Base-by-base conservation (phyloP, 495 filamentous ascomycete genomes). In the Tuber borchii region DNA sequence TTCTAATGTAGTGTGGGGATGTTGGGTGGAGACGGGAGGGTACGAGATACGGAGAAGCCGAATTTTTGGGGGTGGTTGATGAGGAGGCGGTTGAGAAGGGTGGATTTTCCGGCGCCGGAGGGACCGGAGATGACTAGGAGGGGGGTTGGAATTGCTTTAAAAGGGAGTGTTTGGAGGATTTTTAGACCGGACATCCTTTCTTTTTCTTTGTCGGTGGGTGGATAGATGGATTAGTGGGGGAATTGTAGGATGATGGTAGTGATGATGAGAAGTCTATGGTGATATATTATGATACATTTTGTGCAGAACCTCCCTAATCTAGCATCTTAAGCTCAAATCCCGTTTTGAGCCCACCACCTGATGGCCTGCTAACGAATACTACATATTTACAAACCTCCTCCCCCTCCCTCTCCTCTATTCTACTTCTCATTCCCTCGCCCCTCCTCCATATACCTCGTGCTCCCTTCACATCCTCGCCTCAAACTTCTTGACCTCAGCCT, bases 101-200 rank as follows among this genome's bases (percentile, higher is more conserved):
- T 97, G 70, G 90, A 91, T 87, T 97, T 97, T 71, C 94, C 94
- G 22, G 91, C 88, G 79, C 94, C 94, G 12, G 88, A 91, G 22
- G 94, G 93, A 42, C 93, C 94, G n/a, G 90, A 95, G 79, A 97
- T 90, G 42, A 97, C 91, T 75, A 97, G 87, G 5, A 94, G 93
- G 19, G 90, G 87, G 22, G 72, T 72, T 39, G 34, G 5, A 34
- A 34, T 31, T 17, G 14, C 0, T 19, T 65, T 34, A 4, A 7
- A 34, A 65, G 56, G 14, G 26, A 65, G 14, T 26, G n/a, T 12
- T 65, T 31, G 9, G 26, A 65, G 26, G n/a, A 65, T 31, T 31
- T 31, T 65, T 31, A 65, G 26, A 12, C 4, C 19, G 26, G 14
- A 16, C 26, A 65, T 65, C 31, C 12, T 43, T 43, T 43, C 22